phyloP scores from a whole-genome alignment of 306 rosid genomes.

The Quercus rubra region DNA sequence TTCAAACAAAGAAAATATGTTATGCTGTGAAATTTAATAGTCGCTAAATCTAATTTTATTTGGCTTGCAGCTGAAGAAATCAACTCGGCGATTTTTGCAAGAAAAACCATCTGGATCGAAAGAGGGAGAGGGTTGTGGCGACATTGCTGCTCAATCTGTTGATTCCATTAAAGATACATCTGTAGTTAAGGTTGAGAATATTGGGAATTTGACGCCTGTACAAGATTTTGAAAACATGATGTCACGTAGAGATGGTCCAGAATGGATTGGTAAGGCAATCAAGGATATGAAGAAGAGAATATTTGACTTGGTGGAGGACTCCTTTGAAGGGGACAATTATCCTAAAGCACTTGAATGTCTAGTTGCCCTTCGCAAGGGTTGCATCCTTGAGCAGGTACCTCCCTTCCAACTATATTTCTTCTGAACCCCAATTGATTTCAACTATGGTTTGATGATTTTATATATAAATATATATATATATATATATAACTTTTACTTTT shows the following conservation, averaged over 20 bases:
- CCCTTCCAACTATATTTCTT: neutral
- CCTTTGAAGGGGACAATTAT: slow-evolving; percentile 63
- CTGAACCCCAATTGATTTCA: neutral
- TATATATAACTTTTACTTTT: too few relatives aligned
- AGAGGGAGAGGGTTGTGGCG: slow-evolving; percentile 39
- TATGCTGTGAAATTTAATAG: neutral
- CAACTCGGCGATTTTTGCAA: slow-evolving; percentile 36
- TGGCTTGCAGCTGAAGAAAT: slow-evolving; percentile 52
- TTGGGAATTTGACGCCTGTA: slow-evolving; percentile 62
- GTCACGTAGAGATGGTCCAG: slow-evolving; percentile 65
- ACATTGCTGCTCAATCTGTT: slow-evolving; percentile 35
- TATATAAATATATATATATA: too few relatives aligned
- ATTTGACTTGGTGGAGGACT: slow-evolving; percentile 59
- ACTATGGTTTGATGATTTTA: neutral
- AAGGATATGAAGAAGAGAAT: slow-evolving; percentile 61
- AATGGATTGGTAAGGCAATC: slow-evolving; percentile 74
- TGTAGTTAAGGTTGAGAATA: slow-evolving; percentile 44
- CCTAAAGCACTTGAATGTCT: slow-evolving; percentile 60
- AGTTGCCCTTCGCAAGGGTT: slow-evolving; percentile 76
- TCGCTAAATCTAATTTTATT: slow-evolving; percentile 14
- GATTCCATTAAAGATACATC: slow-evolving; percentile 28
- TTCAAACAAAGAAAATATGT: slow-evolving; percentile 9
- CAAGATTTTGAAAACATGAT: slow-evolving; percentile 89
- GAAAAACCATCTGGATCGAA: slow-evolving; percentile 33
- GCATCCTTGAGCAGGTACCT: slow-evolving; percentile 76